Evolutionary conservation across 2,329 filamentous ascomycete genomes (phyloP), one percentile per base, ranked within the genome.

Genomic region (Colletotrichum destructivum): DNA sequence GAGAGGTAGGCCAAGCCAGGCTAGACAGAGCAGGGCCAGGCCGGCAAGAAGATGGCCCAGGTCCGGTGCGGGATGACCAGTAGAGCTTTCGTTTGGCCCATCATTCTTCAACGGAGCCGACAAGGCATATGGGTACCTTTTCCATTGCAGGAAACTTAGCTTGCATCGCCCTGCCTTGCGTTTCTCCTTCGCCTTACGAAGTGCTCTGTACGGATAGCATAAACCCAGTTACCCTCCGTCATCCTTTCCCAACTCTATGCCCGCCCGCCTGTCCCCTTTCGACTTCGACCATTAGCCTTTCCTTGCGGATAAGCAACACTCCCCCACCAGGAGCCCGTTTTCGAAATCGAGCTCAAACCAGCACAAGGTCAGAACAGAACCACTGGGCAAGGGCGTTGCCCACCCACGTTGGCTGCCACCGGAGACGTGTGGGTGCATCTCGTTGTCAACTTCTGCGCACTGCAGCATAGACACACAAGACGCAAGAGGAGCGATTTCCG

Each of bases 61-160:
- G 56, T 66, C 49, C 57, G 66, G 66, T 52, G 54, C 52, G 47
- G 61, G 61, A 65, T 42, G 61, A 65, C 52, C 35, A 69, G 62
- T 51, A 23, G 52, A 23, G 38, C 51, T 31, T 51, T 54, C 23
- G 46, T 46, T 46, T 52, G 61, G 66, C 26, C 47, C 44, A 23
- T 21, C 46, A 26, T 18, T 51, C 31, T 62, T 49, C 46, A 51
- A 52, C 47, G 35, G 35, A 63, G 18, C 40, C 61, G 54, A 47
- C 62, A 59, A 63, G 62, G 66, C 66, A 65, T 23, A 54, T 69
- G 66, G 66, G 66, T 66, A 66, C 66, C 35, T 69, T 66, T 69
- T 54, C 62, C 66, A 52, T 56, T 52, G 35, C 47, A n/a, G 49
- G 49, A 54, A 46, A 35, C 38, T 21, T 35, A 16, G 21, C 47